Base-by-base conservation (phyloP, 2,329 filamentous ascomycete genomes). In the Xylaria sp. region DNA sequence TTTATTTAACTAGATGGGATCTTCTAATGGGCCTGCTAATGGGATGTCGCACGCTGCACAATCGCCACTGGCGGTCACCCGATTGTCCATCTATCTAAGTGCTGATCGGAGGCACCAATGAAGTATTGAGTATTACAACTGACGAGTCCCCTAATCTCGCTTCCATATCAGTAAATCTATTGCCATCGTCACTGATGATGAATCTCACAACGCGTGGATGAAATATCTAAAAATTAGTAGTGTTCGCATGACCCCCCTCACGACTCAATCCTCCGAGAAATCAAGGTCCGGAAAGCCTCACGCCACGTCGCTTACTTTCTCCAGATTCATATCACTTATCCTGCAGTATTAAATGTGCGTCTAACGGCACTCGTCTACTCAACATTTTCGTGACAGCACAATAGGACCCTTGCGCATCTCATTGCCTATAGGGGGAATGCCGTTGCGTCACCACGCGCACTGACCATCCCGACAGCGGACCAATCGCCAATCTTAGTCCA, bases 381-480 rank as follows among this genome's bases (percentile, higher is more conserved):
- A 4, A 20, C 9, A 34, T 39, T 36, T 32, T 25, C 36, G 28
- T 30, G 15, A 15, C 20, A 45, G 23, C 36, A 20, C 6, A 25
- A 30, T 4, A 58, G 23, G 32, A 57, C 13, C 34, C 32, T 58
- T 23, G 39, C 39, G 34, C 56, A 43, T 30, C 34, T 61, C 30
- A 57, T 57, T 66, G 34, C 41, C 59, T 48, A 52, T 20, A 66
- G n/a, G 18, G n/a, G 65, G 39, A 48, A 43, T 28, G 1, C 28
- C 28, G 45, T 43, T 50, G 48, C 65, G 60, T 67, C 60, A 60
- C 39, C 36, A 9, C 20, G 41, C 13, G 46, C 56, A 53, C 58
- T 43, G 36, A 45, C 46, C 56, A 52, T 20, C 12, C 8, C 34
- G 30, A n/a, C 12, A 12, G 15, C 18, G 43, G 28, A 18, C 53